Evolutionary conservation across 768 basidiomycete genomes (phyloP).

Genomic region (Suillus weaverae): DNA sequence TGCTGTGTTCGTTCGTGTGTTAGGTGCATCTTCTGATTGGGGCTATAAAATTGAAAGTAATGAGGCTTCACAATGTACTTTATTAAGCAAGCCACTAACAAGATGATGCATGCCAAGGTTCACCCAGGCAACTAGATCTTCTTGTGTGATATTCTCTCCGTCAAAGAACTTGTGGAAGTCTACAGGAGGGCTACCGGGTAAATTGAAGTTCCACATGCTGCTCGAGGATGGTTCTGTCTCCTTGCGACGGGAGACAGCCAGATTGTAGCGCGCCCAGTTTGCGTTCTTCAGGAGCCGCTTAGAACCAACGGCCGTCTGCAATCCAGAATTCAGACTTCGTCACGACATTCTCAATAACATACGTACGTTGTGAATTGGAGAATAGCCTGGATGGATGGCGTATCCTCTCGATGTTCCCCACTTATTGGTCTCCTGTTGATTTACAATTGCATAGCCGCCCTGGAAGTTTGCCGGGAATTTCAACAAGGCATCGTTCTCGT

Average conservation of each 20-base stretch:
- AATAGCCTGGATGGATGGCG: conserved; percentile 59
- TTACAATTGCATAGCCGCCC: conserved; percentile 57
- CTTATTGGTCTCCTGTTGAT: conserved; percentile 49
- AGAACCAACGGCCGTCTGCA: conserved; percentile 55
- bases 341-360: not conserved
- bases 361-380: conserved; percentile 50
- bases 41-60: conserved; percentile 35
- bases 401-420: conserved; percentile 64
- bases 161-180: conserved; percentile 66
- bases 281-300: conserved; percentile 61
- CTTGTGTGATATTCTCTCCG: conserved; percentile 60
- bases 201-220: conserved; percentile 62
- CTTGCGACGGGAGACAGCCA: conserved; percentile 57
- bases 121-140: conserved; percentile 67
- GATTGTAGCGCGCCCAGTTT: conserved; percentile 66
- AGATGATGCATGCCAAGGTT: conserved; percentile 70
- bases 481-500: conserved; percentile 51
- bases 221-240: conserved; percentile 61
- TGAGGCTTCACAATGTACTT: not conserved
- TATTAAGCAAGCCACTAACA: conserved; percentile 26
- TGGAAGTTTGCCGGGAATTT: conserved; percentile 56
- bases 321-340: conserved; percentile 1
- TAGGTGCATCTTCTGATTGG: conserved; percentile 64
- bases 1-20: conserved; percentile 57
- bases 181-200: conserved; percentile 55